Percentiles rank a stretch among this genome's conserved stretches.
These are phyloP conservation scores for Hypoxylon sp. DNA, from an alignment of 2,329 filamentous ascomycete species.

Conservation along the genomic window DNA sequence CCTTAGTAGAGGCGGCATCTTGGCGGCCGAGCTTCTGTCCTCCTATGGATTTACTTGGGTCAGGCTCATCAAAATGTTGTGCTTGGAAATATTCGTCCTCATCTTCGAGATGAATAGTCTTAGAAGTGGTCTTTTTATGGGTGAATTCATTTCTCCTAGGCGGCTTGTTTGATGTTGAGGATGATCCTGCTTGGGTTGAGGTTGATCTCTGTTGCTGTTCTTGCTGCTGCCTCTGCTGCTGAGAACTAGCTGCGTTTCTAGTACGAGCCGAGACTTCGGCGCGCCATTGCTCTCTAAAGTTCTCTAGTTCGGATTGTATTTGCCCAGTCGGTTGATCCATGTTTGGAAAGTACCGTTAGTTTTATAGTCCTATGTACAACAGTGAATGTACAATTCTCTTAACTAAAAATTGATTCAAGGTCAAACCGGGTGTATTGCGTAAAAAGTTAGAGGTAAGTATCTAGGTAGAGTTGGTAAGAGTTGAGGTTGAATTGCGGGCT, in stretches of 20 bases:
- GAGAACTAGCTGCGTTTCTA: conserved; percentile 48
- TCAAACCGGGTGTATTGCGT: conserved; percentile 11
- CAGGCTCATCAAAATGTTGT: conserved; percentile 52
- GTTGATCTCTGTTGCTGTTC: conserved; percentile 30
- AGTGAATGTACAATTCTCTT: conserved; percentile 3
- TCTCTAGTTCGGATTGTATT: conserved; percentile 80
- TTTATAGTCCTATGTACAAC: conserved; percentile 9
- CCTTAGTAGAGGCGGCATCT: conserved; percentile 29
- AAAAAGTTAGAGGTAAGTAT: neutral
- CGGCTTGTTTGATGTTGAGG: conserved; percentile 38
- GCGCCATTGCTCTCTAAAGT: conserved; percentile 87
- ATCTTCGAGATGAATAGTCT: conserved; percentile 38
- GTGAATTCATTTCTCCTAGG: conserved; percentile 38
- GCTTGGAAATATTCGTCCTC: conserved; percentile 50
- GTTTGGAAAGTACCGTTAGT: conserved; percentile 23
- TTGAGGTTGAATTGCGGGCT: conserved; percentile 12
- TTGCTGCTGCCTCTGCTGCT: conserved; percentile 36
- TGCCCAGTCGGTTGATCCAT: conserved; percentile 48
- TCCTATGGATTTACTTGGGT: conserved; percentile 28
- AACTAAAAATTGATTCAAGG: conserved; percentile 1
- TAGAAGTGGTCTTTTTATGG: conserved; percentile 39
- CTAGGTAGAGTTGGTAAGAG: conserved; percentile 8
- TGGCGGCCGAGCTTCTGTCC: conserved; percentile 39
- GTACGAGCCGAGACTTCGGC: conserved; percentile 74
- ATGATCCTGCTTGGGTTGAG: conserved; percentile 32